Evolutionary conservation across 2,329 filamentous ascomycete species (phyloP).

Genomic region (Ceratocystis destructans): DNA sequence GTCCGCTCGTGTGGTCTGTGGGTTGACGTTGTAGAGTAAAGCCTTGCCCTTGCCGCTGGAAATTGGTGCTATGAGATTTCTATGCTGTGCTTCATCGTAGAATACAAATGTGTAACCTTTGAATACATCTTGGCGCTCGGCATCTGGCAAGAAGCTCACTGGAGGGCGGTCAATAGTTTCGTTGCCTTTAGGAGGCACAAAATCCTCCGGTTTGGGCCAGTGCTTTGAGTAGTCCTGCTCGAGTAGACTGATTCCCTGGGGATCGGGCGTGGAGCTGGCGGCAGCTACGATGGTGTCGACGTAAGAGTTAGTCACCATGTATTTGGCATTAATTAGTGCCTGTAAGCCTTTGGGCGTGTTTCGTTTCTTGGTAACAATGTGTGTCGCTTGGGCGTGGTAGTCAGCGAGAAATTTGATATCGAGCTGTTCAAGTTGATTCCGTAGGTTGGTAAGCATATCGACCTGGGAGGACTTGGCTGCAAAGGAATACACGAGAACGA

Average conservation of each 20-base stretch:
- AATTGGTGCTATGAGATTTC: slow-evolving; percentile 60
- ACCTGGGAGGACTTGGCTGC: slow-evolving; percentile 55
- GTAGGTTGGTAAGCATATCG: slow-evolving; percentile 49
- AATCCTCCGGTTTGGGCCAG: slow-evolving; percentile 63
- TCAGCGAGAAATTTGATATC: slow-evolving; percentile 74
- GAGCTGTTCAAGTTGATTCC: slow-evolving; percentile 58
- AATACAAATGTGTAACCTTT: slow-evolving; percentile 83
- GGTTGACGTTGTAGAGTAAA: slow-evolving; percentile 47
- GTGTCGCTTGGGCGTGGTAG: slow-evolving; percentile 62
- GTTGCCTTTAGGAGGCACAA: slow-evolving; percentile 59
- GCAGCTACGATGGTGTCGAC: slow-evolving; percentile 54
- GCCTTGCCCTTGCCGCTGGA: slow-evolving; percentile 74
- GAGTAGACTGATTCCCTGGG: slow-evolving; percentile 41
- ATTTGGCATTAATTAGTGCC: slow-evolving; percentile 66
- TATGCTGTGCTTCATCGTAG: slow-evolving; percentile 60
- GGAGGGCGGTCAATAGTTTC: slow-evolving; percentile 58
- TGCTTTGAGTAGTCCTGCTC: slow-evolving; percentile 65
- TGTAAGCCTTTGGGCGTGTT: slow-evolving; percentile 82
- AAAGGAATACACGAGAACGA: slow-evolving; percentile 71
- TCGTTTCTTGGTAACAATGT: slow-evolving; percentile 76
- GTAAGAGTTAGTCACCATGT: slow-evolving; percentile 61
- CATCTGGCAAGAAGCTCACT: slow-evolving; percentile 59
- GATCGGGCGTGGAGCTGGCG: slow-evolving; percentile 29
- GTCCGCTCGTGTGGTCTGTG: slow-evolving; percentile 51
- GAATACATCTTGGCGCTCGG: slow-evolving; percentile 56